phyloP scores from a whole-genome alignment of 768 basidiomycete species.

The Kondoa subrosea region DNA sequence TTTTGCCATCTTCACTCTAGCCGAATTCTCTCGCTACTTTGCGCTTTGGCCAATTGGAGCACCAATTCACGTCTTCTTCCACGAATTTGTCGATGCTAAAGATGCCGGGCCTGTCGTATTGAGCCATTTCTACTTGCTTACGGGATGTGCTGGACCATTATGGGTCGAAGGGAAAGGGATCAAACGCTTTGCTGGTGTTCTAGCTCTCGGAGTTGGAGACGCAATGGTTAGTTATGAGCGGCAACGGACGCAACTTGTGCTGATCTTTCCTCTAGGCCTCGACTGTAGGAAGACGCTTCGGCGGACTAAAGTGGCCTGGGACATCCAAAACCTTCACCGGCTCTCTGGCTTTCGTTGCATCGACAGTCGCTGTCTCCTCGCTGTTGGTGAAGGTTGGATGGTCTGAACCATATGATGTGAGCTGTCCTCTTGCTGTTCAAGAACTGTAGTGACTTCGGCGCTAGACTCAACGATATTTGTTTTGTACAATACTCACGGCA shows the following conservation, averaged over 20 bases:
- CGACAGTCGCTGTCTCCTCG: constrained; percentile 54
- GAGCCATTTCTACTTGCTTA: constrained; percentile 91
- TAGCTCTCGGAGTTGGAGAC: constrained; percentile 82
- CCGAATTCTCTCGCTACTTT: constrained; percentile 95
- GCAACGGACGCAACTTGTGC: too few relatives aligned
- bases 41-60: constrained; percentile 94
- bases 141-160: constrained; percentile 79
- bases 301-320: constrained; percentile 65
- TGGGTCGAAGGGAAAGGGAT: constrained; percentile 82
- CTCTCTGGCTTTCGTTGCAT: constrained; percentile 58
- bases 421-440: constrained; percentile 26
- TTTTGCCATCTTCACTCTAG: constrained; percentile 85
- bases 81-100: constrained; percentile 88
- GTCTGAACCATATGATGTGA: constrained; percentile 59
- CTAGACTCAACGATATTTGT: constrained; percentile 51
- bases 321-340: constrained; percentile 85
- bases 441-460: background rate
- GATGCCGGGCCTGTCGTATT: constrained; percentile 90
- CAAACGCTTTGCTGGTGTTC: constrained; percentile 62
- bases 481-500: constrained; percentile 48
- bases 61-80: constrained; percentile 82
- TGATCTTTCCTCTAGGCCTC: constrained; percentile 74
- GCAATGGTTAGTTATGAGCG: constrained; percentile 61
- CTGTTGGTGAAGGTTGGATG: constrained; percentile 52
- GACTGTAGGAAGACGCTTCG: constrained; percentile 70